Base-by-base conservation (phyloP, 805 yeast species). In the Zygosaccharomyces siamensis region DNA sequence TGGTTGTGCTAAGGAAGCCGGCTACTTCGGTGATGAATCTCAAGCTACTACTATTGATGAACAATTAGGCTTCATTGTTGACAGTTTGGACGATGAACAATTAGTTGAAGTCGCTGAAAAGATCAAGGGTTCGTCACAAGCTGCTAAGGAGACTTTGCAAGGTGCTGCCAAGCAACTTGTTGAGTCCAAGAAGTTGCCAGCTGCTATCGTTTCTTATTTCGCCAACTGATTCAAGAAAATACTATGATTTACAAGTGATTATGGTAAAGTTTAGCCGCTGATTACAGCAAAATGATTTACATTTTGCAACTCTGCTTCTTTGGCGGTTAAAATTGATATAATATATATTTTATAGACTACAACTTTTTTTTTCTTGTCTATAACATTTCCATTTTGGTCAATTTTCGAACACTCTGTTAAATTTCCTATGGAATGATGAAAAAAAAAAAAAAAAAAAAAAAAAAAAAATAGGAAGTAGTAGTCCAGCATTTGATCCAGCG, bases 31-130 rank as follows among this genome's bases (percentile, higher is more conserved):
- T 59, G 89, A 84, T 61, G 85, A 83, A 50, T 79, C 71, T 52
- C 79, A 80, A 53, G 77, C 92, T 43, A 75, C 80, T 51, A 71
- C 73, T 51, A 83, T 86, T 58, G 95, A 86, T 56, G 81, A 81
- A 52, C 98, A 93, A 67, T 70, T 89, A 57, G 95, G 84, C 55
- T 73, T 81, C 54, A 74, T 93, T 58, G 77, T 90, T 58, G 97
- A 88, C 50, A 71, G 81, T 55, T 76, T 93, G 55, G 88, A 86
- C 63, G 99, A 92, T 64, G 71, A 78, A 39, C 82, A 84, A 68
- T 80, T 92, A 65, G 81, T 79, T 45, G 81, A 77, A n/a, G 80
- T 86, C 61, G 92, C 96, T 48, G 73, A 70, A 26, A 82, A 83
- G 74, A 72, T 86, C 51, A 71, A 74, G 55, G 79, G 75, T 47